Percentiles rank a stretch among this genome's conserved stretches.
Conservation (phyloP, 2,329 filamentous ascomycete species). For the Clarireedia paspali region DNA sequence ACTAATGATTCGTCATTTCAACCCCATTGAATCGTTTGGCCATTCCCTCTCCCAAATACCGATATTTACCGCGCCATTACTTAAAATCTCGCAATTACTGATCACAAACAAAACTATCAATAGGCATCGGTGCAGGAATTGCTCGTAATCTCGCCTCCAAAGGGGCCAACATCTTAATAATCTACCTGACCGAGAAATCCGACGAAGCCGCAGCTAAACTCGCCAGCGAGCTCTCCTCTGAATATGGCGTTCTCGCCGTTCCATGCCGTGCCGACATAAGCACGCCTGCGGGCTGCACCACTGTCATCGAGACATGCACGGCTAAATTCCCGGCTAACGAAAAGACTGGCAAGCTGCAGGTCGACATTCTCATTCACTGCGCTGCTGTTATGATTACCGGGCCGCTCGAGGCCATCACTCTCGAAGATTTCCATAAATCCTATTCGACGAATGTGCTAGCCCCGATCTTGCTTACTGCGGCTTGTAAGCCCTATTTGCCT, state of each 20-base stretch:
- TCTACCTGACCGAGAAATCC: conserved; percentile 55
- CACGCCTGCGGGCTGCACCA: conserved; percentile 47
- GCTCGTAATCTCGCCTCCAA: conserved; percentile 60
- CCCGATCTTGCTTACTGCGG: conserved; percentile 68
- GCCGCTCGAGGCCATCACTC: conserved; percentile 49
- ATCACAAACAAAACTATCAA: conserved; percentile 2
- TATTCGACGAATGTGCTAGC: conserved; percentile 76
- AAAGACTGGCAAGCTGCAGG: conserved; percentile 46
- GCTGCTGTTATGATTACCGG: conserved; percentile 58
- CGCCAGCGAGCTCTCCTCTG: conserved; percentile 42
- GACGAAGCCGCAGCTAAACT: conserved; percentile 42
- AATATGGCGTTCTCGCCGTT: conserved; percentile 53
- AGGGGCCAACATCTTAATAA: conserved; percentile 52
- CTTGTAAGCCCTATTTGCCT: conserved; percentile 59
- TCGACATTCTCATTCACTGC: conserved; percentile 83
- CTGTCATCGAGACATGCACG: conserved; percentile 48
- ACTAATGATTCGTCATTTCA: too few relatives aligned
- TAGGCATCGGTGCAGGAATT: conserved; percentile 60
- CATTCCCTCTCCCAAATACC: too few relatives aligned
- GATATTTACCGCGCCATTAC: neutral
- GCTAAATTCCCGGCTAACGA: conserved; percentile 1
- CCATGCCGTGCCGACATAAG: conserved; percentile 63
- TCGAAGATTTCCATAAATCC: conserved; percentile 58
- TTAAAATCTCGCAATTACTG: neutral
- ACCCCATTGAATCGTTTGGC: too few relatives aligned